Evolutionary conservation across 1,284 basidiomycete genomes (phyloP).

Genomic region (Ceratobasidium sp.): DNA sequence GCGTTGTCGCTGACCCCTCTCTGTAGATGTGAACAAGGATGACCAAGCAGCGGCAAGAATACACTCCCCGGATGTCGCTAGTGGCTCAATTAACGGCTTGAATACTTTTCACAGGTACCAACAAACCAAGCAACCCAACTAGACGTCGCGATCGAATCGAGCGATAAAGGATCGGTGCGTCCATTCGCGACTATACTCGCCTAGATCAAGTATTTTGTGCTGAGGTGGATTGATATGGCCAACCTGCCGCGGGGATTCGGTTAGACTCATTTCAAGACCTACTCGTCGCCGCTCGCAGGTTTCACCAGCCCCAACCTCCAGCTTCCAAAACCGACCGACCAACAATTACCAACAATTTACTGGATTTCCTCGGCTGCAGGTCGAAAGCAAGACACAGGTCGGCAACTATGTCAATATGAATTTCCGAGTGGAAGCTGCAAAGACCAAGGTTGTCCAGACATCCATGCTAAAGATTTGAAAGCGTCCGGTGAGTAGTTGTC

Average conservation of each 20-base stretch:
- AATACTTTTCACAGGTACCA: conserved; percentile 13
- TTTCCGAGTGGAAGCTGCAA: conserved; percentile 34
- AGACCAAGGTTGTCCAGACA: conserved; percentile 32
- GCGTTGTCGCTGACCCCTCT: conserved; percentile 18
- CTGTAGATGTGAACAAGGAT: conserved; percentile 8
- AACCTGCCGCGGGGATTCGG: conserved; percentile 11
- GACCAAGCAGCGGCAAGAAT: conserved; percentile 29
- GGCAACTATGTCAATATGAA: conserved; percentile 38
- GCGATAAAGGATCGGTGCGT: conserved; percentile 21
- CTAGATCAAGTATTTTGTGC: conserved; percentile 23
- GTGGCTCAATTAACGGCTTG: conserved; percentile 10
- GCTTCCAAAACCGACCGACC: conserved; percentile 26
- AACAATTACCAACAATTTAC: conserved; percentile 33
- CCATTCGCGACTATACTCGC: neutral
- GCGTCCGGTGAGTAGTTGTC: conserved; percentile 31
- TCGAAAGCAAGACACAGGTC: conserved; percentile 13
- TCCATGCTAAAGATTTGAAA: conserved; percentile 25
- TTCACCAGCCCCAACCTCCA: conserved; percentile 39
- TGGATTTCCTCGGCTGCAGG: conserved; percentile 37
- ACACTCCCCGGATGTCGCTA: neutral
- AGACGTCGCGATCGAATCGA: neutral
- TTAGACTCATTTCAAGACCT: conserved; percentile 43
- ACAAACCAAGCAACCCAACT: neutral
- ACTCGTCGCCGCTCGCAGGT: conserved; percentile 29
- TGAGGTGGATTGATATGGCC: conserved; percentile 25